These are phyloP conservation scores for Alternaria dauci DNA, from an alignment of 2,329 filamentous ascomycete genomes.

Conservation along the genomic window DNA sequence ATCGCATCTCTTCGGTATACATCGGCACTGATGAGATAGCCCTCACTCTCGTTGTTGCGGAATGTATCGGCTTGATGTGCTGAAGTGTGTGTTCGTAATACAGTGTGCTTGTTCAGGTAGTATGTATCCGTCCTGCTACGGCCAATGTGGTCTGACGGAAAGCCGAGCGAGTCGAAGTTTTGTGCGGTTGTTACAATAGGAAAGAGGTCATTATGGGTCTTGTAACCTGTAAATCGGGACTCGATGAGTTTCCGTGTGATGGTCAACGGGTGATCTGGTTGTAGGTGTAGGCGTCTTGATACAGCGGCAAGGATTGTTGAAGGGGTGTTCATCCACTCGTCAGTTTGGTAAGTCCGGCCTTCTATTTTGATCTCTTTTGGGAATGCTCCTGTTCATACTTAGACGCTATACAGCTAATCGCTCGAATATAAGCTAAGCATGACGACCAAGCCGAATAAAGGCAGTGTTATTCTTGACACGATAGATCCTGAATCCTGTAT, in stretches of 20 bases:
- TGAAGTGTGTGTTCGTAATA: constrained; percentile 92
- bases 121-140: constrained; percentile 91
- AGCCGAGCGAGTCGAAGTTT: constrained; percentile 97
- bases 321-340: constrained; percentile 87
- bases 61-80: constrained; percentile 90
- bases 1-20: constrained; percentile 96
- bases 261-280: constrained; percentile 85
- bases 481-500: background rate
- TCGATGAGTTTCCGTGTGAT: constrained; percentile 95
- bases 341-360: constrained; percentile 70
- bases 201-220: constrained; percentile 78
- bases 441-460: background rate
- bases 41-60: constrained; percentile 73
- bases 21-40: constrained; percentile 91
- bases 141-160: constrained; percentile 86
- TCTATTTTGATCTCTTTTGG: constrained; percentile 63
- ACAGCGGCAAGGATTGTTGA: constrained; percentile 77
- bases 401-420: constrained; percentile 1
- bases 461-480: background rate
- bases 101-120: constrained; percentile 84
- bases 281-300: constrained; percentile 83
- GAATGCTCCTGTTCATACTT: constrained; percentile 27
- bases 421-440: background rate
- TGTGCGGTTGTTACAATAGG: constrained; percentile 85
- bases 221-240: constrained; percentile 81